Conservation (phyloP, 148 eudicot species). For the Rheum nobile region DNA sequence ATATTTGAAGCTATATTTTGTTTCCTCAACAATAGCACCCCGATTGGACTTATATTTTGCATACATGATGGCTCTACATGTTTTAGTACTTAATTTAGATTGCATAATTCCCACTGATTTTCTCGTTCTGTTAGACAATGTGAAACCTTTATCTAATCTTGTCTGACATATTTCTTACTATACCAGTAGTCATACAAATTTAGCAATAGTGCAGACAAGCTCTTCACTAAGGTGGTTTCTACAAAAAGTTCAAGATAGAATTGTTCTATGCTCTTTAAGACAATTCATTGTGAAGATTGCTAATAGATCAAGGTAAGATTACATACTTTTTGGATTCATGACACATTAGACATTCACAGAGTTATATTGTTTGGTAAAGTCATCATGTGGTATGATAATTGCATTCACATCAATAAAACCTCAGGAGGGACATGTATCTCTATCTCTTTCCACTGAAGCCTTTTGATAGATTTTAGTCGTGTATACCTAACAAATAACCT, state of each 20-base stretch:
- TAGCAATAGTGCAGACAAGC: conserved; percentile 34
- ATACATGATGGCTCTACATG: neutral
- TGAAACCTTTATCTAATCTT: neutral
- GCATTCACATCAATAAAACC: neutral
- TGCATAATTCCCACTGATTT: neutral
- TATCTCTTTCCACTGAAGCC: neutral
- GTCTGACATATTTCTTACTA: conserved; percentile 8
- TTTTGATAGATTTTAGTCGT: no score
- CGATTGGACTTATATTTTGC: neutral
- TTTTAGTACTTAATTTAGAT: neutral
- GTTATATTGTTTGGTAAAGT: neutral
- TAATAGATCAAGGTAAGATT: conserved; percentile 65
- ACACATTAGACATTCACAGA: neutral
- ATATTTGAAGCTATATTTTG: conserved; percentile 57
- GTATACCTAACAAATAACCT: no score
- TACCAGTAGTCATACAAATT: conserved; percentile 38
- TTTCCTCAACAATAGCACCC: conserved; percentile 6
- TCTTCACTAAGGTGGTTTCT: conserved; percentile 75
- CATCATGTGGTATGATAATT: neutral
- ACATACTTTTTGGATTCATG: neutral
- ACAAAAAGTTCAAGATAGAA: conserved; percentile 65
- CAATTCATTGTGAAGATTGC: conserved; percentile 51
- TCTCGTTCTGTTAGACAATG: no score
- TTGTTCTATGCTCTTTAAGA: conserved; percentile 54
- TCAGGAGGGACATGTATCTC: neutral